phyloP scores from a whole-genome alignment of 2,329 filamentous ascomycete species.

The Trichoderma sp. region DNA sequence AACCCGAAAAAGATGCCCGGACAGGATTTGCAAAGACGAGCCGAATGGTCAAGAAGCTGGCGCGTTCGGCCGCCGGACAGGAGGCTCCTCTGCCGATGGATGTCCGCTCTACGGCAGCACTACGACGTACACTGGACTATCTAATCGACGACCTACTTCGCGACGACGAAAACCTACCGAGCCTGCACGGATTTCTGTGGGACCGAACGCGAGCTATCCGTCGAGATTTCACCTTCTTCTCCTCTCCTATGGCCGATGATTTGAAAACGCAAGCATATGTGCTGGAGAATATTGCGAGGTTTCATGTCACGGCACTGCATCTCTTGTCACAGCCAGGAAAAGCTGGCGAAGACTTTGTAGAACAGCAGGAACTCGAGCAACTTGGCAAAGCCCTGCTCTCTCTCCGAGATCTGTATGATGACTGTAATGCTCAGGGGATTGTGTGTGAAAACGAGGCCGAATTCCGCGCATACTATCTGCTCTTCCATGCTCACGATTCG shows the following conservation, averaged over 20 bases:
- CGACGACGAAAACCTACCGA: constrained; percentile 52
- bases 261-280: constrained; percentile 59
- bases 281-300: constrained; percentile 63
- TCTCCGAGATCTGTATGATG: constrained; percentile 63
- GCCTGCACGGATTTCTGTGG: constrained; percentile 63
- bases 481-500: constrained; percentile 59
- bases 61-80: constrained; percentile 64
- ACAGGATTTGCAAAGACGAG: constrained; percentile 46
- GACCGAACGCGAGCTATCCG: constrained; percentile 65
- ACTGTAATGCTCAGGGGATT: constrained; percentile 57
- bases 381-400: constrained; percentile 63
- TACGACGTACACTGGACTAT: constrained; percentile 61
- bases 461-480: constrained; percentile 62
- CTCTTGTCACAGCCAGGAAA: constrained; percentile 56
- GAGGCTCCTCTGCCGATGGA: constrained; percentile 66
- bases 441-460: constrained; percentile 61
- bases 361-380: constrained; percentile 66
- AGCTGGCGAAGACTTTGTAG: constrained; percentile 58
- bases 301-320: constrained; percentile 64
- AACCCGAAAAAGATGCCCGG: constrained; percentile 49
- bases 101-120: constrained; percentile 57
- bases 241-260: constrained; percentile 55
- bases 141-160: constrained; percentile 58
- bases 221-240: constrained; percentile 66
- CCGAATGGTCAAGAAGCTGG: constrained; percentile 65